Percentiles rank a stretch among this genome's conserved stretches.
phyloP scores from a whole-genome alignment of 768 basidiomycete species.

The Tulasnella calospora region DNA sequence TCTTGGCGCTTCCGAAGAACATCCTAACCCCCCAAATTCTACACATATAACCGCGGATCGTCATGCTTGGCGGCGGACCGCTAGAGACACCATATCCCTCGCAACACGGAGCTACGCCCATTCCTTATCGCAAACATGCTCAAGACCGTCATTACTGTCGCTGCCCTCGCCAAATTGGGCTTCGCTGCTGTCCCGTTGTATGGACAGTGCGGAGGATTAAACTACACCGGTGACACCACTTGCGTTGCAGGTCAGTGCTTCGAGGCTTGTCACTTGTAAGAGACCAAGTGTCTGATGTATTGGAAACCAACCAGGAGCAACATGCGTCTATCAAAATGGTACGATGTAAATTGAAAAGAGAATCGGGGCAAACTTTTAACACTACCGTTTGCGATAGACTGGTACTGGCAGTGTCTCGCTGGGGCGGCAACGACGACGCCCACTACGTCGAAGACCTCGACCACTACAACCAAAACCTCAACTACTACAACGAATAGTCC shows the following conservation, averaged over 20 bases:
- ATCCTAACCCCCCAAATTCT: not conserved
- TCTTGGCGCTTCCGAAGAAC: not conserved
- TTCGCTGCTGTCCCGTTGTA: slow-evolving; percentile 5
- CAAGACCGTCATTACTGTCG: slow-evolving; percentile 13
- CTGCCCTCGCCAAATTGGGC: not conserved
- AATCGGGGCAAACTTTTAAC: not conserved
- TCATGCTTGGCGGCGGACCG: not conserved
- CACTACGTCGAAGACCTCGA: not conserved
- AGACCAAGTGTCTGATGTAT: not conserved
- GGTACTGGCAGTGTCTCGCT: slow-evolving; percentile 12
- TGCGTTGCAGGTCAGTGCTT: not conserved
- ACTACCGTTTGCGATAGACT: not conserved
- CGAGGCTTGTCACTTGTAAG: not conserved
- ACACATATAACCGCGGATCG: not conserved
- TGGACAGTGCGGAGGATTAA: slow-evolving; percentile 8
- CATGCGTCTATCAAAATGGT: not conserved
- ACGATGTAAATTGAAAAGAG: not conserved
- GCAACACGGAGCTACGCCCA: not conserved
- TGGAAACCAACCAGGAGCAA: not conserved
- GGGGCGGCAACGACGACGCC: not conserved
- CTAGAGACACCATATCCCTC: not conserved
- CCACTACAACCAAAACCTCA: not conserved
- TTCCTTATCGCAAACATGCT: not conserved
- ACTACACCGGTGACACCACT: slow-evolving; percentile 6
- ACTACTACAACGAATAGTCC: not conserved